Conservation (phyloP, 345 rosid genomes). For the Brassica cretica region DNA sequence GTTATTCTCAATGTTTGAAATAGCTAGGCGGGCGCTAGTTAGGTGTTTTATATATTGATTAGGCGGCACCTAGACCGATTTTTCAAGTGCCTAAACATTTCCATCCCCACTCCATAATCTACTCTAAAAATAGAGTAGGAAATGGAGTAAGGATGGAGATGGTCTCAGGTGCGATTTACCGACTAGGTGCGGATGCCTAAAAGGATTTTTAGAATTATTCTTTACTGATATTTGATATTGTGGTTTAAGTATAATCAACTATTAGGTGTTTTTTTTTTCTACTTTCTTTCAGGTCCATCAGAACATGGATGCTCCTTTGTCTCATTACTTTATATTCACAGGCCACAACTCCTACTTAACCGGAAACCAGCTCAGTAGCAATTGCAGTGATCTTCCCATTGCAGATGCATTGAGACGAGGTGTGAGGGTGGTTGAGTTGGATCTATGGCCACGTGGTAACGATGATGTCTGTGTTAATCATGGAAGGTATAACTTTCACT, state of each 20-base stretch:
- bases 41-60: no score
- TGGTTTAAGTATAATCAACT: neutral
- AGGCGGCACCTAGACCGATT: no score
- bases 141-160: no score
- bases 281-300: conserved; percentile 73
- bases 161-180: no score
- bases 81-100: no score
- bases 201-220: neutral
- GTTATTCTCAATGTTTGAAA: neutral
- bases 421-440: conserved; percentile 90
- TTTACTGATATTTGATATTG: neutral
- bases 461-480: conserved; percentile 78
- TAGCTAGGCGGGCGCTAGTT: no score
- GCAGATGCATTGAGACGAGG: conserved; percentile 71
- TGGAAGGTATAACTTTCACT: conserved; percentile 64
- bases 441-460: conserved; percentile 78
- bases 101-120: no score
- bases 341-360: conserved; percentile 96
- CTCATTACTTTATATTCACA: conserved; percentile 84
- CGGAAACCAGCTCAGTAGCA: conserved; percentile 92
- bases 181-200: no score
- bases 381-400: conserved; percentile 91
- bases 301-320: conserved; percentile 81
- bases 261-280: neutral
- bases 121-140: no score